Percentiles rank a stretch among this genome's conserved stretches.
Evolutionary conservation across 2,329 filamentous ascomycete genomes (phyloP).

Genomic region (Calonectria fujianensis): DNA sequence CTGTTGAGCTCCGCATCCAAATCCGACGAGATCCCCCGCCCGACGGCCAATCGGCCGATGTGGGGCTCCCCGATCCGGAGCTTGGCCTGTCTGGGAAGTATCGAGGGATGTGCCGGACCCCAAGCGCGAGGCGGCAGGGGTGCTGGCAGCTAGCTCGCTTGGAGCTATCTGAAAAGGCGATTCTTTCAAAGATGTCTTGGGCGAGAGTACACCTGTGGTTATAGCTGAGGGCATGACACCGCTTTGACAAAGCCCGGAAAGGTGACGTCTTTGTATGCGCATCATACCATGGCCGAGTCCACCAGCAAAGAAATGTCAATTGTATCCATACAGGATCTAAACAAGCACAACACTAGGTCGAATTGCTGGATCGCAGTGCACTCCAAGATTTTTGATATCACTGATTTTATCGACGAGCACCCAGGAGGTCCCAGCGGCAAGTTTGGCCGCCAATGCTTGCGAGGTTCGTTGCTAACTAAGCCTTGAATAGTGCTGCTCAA

Average conservation of each 20-base stretch:
- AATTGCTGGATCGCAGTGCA: conserved; percentile 82
- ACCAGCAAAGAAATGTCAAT: conserved; percentile 30
- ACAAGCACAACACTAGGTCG: conserved; percentile 66
- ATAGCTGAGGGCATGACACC: conserved; percentile 1
- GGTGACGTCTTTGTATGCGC: neutral
- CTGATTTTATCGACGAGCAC: conserved; percentile 73
- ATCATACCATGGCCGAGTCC: conserved; percentile 37
- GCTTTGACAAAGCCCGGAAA: neutral
- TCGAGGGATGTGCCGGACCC: conserved; percentile 13
- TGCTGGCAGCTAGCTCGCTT: neutral
- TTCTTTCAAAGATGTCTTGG: conserved; percentile 2
- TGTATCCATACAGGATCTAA: conserved; percentile 62
- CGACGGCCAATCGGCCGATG: conserved; percentile 37
- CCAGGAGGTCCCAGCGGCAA: conserved; percentile 61
- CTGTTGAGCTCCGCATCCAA: neutral
- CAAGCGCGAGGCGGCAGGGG: conserved; percentile 4
- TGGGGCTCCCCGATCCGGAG: conserved; percentile 28
- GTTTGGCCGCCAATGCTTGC: conserved; percentile 4
- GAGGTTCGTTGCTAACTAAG: conserved; percentile 38
- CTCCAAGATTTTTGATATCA: conserved; percentile 81
- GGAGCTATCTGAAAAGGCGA: conserved; percentile 26
- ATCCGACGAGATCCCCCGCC: conserved; percentile 5
- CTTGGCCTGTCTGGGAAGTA: conserved; percentile 26
- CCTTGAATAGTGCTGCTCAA: conserved; percentile 67
- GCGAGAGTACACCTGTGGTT: neutral